Conservation (phyloP, 257 asterid genomes). For the Avicennia marina region DNA sequence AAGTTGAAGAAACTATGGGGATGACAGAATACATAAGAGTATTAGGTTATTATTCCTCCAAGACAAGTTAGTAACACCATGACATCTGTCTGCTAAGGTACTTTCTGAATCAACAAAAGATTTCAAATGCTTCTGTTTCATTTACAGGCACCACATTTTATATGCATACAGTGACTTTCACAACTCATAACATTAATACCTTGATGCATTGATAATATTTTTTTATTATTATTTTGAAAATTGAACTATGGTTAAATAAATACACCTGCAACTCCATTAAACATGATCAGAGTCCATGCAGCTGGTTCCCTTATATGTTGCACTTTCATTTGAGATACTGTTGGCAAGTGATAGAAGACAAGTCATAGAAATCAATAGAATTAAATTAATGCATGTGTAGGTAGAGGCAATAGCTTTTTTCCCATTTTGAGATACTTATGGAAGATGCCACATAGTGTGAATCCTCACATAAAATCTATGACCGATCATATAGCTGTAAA, state of each 20-base stretch:
- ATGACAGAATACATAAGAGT: no score
- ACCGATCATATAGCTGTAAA: no score
- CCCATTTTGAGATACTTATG: conserved; percentile 5
- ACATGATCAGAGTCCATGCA: no score
- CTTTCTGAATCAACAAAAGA: conserved; percentile 23
- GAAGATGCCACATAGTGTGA: background rate
- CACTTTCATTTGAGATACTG: conserved; percentile 21
- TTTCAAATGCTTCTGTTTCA: conserved; percentile 24
- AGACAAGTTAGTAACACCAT: no score
- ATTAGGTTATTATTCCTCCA: no score
- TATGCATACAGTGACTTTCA: conserved; percentile 1
- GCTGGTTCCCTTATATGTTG: conserved; percentile 23
- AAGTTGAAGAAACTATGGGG: background rate
- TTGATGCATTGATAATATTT: conserved; percentile 5
- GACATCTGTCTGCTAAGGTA: no score
- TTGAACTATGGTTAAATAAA: conserved; percentile 8
- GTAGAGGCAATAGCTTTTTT: background rate
- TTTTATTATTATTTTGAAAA: background rate
- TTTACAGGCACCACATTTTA: conserved; percentile 20
- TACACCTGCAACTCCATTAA: conserved; percentile 31
- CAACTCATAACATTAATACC: conserved; percentile 17
- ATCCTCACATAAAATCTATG: background rate
- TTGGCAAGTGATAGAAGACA: conserved; percentile 22
- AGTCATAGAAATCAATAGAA: conserved; percentile 8
- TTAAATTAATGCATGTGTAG: conserved; percentile 9